These are phyloP conservation scores for Dactylella cylindrospora DNA, from an alignment of 2,329 filamentous ascomycete genomes.

Conservation along the genomic window DNA sequence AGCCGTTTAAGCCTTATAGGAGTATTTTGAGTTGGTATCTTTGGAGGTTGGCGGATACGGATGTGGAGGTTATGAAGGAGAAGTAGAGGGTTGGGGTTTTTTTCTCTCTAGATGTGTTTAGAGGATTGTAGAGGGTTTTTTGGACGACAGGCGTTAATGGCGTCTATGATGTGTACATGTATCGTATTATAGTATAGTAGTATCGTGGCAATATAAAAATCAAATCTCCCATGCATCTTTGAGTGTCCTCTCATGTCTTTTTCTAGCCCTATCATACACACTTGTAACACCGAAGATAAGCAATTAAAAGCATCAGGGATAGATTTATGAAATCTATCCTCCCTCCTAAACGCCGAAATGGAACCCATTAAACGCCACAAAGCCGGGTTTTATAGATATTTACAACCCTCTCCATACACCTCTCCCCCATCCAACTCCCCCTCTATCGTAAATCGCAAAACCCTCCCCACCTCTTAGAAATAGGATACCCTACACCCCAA, in stretches of 20 bases:
- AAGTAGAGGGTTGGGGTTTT: no score
- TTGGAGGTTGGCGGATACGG: slow-evolving; percentile 83
- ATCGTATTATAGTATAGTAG: slow-evolving; percentile 7
- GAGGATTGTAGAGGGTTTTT: no score
- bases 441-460: no score
- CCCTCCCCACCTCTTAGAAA: slow-evolving; percentile 2
- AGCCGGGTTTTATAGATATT: slow-evolving; percentile 7
- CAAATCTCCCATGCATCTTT: no score
- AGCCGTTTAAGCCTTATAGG: slow-evolving; percentile 79
- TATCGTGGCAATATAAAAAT: background rate
- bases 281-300: no score
- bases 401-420: slow-evolving; percentile 1
- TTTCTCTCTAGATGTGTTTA: no score
- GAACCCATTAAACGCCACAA: background rate
- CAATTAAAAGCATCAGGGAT: no score
- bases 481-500: background rate
- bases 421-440: background rate
- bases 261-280: no score
- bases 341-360: background rate
- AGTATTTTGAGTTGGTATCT: slow-evolving; percentile 59
- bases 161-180: slow-evolving; percentile 1
- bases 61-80: slow-evolving; percentile 60
- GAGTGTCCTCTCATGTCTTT: no score
- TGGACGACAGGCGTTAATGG: no score
- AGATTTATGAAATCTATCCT: no score